Base-by-base conservation (phyloP, 176 grass and related monocot genomes). In the Rhynchospora pubera region DNA sequence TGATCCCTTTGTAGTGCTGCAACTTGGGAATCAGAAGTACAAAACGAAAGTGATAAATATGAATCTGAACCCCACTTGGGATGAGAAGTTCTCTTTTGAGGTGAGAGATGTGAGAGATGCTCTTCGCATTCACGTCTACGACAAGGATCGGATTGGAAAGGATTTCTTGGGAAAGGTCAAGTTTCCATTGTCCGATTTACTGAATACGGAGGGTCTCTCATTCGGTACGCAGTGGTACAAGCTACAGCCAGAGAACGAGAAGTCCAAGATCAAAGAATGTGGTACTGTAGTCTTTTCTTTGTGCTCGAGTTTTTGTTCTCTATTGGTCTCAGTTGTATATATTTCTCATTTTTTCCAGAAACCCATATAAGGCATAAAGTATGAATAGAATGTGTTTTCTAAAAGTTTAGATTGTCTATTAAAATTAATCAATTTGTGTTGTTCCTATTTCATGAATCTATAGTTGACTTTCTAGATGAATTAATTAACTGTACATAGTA, bases 21-120 rank as follows among this genome's bases (percentile, higher is more conserved):
- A 94, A 72, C 84, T 98, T 1, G 95, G 95, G 51, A 93, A 85
- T 61, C 90, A 87, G 66, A 86, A 91, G 82, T 91, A 78, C 64
- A 98, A 88, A 82, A 94, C 92, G 9, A 98, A 86, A 83, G 90
- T 91, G 48, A 59, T 98, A 55, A 92, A 93, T 85, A 92, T 89
- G 95, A 90, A 87, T 61, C 78, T 94, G 87, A 98, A 93, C 84
- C 95, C 95, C 32, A n/a, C 74, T 23, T 98, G 95, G 95, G 90
- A 98, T 77, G 90, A 98, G 83, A 91, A 98, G 62, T 94, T 94
- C 83, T 90, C 82, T 18, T 98, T 94, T 65, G 51, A 83, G 8
- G 84, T 90, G 9, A 93, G 84, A 18, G 88, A 98, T 75, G 60
- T 84, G 50, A 87, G 46, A 39, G 95, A 98, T 39, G 92, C 89